A percentile compares a stretch with the other conserved stretches of the same genome.
These are phyloP conservation scores for Penicillium sp. DNA, from an alignment of 2,329 filamentous ascomycete genomes.

Conservation along the genomic window DNA sequence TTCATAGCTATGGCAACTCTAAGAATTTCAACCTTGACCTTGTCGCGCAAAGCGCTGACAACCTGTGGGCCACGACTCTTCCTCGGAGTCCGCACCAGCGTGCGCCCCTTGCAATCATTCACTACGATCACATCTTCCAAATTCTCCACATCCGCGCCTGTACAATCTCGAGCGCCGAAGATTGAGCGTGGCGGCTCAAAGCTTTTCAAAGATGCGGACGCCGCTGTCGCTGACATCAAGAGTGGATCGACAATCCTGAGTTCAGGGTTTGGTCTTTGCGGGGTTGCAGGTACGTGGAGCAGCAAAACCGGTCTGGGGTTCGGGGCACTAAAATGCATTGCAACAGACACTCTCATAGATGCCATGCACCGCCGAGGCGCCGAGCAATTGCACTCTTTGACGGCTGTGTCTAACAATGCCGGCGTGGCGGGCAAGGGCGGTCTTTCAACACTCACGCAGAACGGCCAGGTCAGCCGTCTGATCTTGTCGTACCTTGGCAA, in stretches of 20 bases:
- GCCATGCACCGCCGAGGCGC: conserved; percentile 60
- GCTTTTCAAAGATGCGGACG: conserved; percentile 52
- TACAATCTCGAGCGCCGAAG: conserved; percentile 24
- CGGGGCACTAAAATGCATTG: background rate
- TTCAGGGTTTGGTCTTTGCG: conserved; percentile 78
- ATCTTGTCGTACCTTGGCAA: conserved; percentile 72
- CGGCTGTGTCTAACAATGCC: conserved; percentile 77
- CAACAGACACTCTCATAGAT: conserved; percentile 64
- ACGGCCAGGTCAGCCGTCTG: conserved; percentile 67
- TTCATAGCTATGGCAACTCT: conserved; percentile 25
- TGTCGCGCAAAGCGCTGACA: conserved; percentile 26
- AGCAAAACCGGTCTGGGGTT: background rate
- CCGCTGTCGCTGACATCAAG: conserved; percentile 66
- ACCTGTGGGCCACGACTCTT: conserved; percentile 24
- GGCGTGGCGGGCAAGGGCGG: conserved; percentile 66
- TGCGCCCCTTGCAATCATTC: conserved; percentile 12
- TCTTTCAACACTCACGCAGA: conserved; percentile 63
- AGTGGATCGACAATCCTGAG: conserved; percentile 69
- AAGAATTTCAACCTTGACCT: conserved; percentile 23
- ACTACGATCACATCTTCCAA: conserved; percentile 3
- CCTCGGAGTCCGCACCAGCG: conserved; percentile 16
- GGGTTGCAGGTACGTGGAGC: conserved; percentile 59
- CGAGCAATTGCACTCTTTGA: conserved; percentile 57
- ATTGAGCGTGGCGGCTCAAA: conserved; percentile 37
- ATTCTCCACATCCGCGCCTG: conserved; percentile 23